Conservation (phyloP, 1,284 basidiomycete genomes). For the Meripilus lineatus region DNA sequence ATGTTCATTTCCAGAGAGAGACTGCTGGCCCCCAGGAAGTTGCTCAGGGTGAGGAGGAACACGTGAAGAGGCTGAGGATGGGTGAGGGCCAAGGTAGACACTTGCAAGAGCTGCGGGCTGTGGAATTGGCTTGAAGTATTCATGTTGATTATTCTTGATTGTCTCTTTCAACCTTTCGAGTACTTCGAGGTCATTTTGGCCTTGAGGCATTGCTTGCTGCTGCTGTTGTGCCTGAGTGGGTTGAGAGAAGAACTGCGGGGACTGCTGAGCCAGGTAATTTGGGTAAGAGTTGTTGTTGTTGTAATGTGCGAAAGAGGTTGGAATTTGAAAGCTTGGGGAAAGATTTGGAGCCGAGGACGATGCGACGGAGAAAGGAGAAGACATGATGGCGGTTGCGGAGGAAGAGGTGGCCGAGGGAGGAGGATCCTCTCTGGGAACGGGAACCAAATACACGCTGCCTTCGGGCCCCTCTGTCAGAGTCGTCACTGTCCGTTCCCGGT, state of each 20-base stretch:
- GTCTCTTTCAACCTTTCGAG: slow-evolving; percentile 66
- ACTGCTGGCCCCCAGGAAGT: slow-evolving; percentile 15
- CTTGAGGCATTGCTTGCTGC: slow-evolving; percentile 18
- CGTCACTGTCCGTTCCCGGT: slow-evolving; percentile 59
- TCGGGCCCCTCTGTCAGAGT: slow-evolving; percentile 55
- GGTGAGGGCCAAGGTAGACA: slow-evolving; percentile 50
- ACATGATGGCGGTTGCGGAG: slow-evolving; percentile 18
- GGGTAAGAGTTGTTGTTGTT: slow-evolving; percentile 24
- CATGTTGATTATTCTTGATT: slow-evolving; percentile 68
- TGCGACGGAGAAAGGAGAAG: slow-evolving; percentile 27
- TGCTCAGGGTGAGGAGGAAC: slow-evolving; percentile 43
- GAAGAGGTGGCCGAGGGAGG: slow-evolving; percentile 17
- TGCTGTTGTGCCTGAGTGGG: slow-evolving; percentile 18
- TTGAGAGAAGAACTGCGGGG: slow-evolving; percentile 8
- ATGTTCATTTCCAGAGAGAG: no score
- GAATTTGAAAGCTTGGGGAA: slow-evolving; percentile 16
- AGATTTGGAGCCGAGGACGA: slow-evolving; percentile 18
- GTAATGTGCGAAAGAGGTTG: slow-evolving; percentile 18
- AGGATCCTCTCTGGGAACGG: slow-evolving; percentile 33
- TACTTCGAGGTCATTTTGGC: slow-evolving; percentile 59
- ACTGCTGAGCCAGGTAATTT: slow-evolving; percentile 14
- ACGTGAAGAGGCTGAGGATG: slow-evolving; percentile 14
- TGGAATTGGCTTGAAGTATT: slow-evolving; percentile 59
- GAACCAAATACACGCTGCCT: slow-evolving; percentile 22
- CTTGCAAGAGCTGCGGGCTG: slow-evolving; percentile 57